Base-by-base conservation (phyloP, 208 protist genomes). In the Tritrichomonas foetus region DNA sequence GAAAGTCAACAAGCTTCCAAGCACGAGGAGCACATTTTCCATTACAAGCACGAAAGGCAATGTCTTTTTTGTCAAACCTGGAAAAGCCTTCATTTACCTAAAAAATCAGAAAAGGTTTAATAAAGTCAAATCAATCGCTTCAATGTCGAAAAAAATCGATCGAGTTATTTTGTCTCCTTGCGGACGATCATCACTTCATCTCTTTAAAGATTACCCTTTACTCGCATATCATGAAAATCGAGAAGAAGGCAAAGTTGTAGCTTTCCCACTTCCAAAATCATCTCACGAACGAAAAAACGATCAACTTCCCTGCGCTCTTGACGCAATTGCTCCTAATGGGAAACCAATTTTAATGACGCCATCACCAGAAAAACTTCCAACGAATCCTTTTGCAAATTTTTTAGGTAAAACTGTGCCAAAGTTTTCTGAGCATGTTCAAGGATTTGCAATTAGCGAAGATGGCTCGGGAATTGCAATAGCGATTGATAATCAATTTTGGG, bases 401-500 rank as follows among this genome's bases (percentile, higher is more conserved):
- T 39, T 39, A 39, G 53, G 27, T 8, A 89, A 53, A 27, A 39
- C 3, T 39, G 33, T 57, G 27, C 11, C 47, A 61, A 16, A 8
- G 13, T 57, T 8, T 30, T 20, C 33, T 9, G 2, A 25, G 30
- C 25, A 89, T 50, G 22, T 89, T 36, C 13, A 1, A 22, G 78
- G 78, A n/a, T 9, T 89, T 27, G 41, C 78, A 39, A 33, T 89
- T 16, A 57, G 78, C 57, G 78, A 89, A n/a, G 47, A 16, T 36
- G 78, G 78, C 14, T 33, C 22, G 30, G 27, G 25, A n/a, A 47
- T 49, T 55, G 78, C 78, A 2, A 33, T 89, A 39, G 41, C 78
- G 33, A 89, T 49, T 22, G 47, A 89, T 53, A 27, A 53, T 33
- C 78, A 89, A 53, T 89, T 89, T 89, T 89, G 78, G 78, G 78